Evolutionary conservation across 768 basidiomycete genomes (phyloP), one percentile per base, ranked within the genome.

Genomic region (Amyloporia xantha): DNA sequence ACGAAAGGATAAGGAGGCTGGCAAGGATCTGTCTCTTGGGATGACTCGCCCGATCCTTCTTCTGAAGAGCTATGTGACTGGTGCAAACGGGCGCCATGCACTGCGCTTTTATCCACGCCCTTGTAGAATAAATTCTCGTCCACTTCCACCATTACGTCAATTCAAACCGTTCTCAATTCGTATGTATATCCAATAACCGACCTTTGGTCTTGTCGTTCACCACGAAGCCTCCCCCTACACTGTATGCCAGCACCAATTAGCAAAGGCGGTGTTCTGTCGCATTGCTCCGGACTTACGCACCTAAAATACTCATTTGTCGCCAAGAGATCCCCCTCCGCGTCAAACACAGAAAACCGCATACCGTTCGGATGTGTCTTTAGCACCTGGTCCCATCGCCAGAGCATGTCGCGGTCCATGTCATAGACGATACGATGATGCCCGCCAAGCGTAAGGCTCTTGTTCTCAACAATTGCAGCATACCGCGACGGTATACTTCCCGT

Each of bases 71-170:
- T 71, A 57, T 80, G 77, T 11, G 68, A 71, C 55, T 88, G 86
- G 57, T 87, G 79, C 38, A 90, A 69, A 30, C 94, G 77, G 27
- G 91, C 84, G 13, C 80, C 81, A 50, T 91, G 88, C 3, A 93
- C 92, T 9, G 70, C 72, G 46, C 73, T 71, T 67, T 94, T 92
- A 66, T 93, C 81, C 23, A 94, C 87, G 15, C 88, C 82, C 66
- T 91, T 91, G 74, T 96, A 97, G 64, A 90, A 97, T 53, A 96
- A 62, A 62, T 97, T 97, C 69, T 97, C 94, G 57, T 91, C 91
- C 47, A 84, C 90, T 87, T 17, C 23, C n/a, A n/a, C n/a, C n/a
- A n/a, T n/a, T n/a, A n/a, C n/a, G n/a, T n/a, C n/a, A n/a, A n/a
- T n/a, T n/a, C n/a, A n/a, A n/a, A n/a, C n/a, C n/a, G n/a, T n/a